phyloP scores from a whole-genome alignment of 2,329 filamentous ascomycete species.

The Hypoxylon sp. region DNA sequence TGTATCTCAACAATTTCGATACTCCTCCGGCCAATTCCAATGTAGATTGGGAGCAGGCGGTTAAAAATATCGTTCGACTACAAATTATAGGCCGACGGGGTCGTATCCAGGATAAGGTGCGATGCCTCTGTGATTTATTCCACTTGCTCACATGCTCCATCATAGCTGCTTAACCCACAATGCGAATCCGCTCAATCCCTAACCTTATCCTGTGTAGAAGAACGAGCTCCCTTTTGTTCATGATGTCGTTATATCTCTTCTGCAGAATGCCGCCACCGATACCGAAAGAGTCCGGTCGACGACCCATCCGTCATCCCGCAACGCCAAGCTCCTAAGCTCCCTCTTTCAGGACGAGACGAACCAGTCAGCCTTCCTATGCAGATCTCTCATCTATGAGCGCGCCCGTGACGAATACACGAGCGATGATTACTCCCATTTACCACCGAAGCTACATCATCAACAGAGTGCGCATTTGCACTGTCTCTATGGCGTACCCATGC shows the following conservation, averaged over 20 bases:
- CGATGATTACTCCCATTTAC: constrained; percentile 45
- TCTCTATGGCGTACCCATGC: constrained; percentile 74
- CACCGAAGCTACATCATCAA: constrained; percentile 67
- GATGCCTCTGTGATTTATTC: constrained; percentile 11
- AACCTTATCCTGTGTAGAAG: constrained; percentile 52
- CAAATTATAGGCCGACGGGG: constrained; percentile 59
- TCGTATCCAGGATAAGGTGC: constrained; percentile 59
- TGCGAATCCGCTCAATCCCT: constrained; percentile 11
- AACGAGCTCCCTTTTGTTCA: constrained; percentile 65
- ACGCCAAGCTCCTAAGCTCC: constrained; percentile 61
- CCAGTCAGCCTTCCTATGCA: constrained; percentile 72
- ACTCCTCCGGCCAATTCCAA: constrained; percentile 52
- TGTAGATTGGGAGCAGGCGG: constrained; percentile 61
- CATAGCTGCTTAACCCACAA: background rate
- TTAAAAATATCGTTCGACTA: constrained; percentile 63
- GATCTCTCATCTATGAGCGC: constrained; percentile 75
- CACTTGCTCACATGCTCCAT: constrained; percentile 13
- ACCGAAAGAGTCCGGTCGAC: constrained; percentile 53
- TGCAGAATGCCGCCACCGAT: constrained; percentile 61
- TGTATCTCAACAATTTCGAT: constrained; percentile 73
- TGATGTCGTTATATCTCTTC: constrained; percentile 61
- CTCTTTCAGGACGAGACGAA: constrained; percentile 66
- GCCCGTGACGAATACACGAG: constrained; percentile 60
- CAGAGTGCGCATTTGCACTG: constrained; percentile 79
- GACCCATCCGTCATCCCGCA: constrained; percentile 63